Base-by-base conservation (phyloP, 306 rosid species). In the Vigna hirtella region DNA sequence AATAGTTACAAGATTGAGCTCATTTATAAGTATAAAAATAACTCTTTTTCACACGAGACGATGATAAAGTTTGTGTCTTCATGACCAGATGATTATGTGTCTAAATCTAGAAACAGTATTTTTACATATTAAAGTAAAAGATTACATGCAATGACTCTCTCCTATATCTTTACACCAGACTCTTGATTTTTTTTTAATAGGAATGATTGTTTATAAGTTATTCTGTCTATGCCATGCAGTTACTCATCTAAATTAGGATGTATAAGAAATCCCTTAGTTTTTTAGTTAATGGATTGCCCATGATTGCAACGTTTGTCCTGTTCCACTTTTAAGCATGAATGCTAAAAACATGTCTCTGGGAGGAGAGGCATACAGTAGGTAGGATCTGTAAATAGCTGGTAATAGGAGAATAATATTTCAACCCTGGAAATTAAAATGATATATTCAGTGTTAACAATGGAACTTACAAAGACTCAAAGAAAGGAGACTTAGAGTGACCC, bases 401-500 rank as follows among this genome's bases (percentile, higher is more conserved):
- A 40, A 42, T 55, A 17, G 48, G 32, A 70, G 73, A 48, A 51
- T 24, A 42, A 68, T 6, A 57, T 66, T 59, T 74, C 34, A 68
- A 34, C 51, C 17, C 18, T 36, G 59, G 51, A 77, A 82, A 64
- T 65, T 15, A 52, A 57, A 73, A 74, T 48, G 50, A 52, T 77
- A 82, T 56, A 79, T 84, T 70, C 57, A 51, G 66, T 70, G 34
- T 78, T 70, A 71, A 79, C 78, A 70, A 66, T 74, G 61, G 74
- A 76, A 77, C 49, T 59, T 80, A 84, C 84, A 86, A 77, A 67
- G 76, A 62, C 77, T 42, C 80, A 87, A 82, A 80, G 85, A 79
- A 74, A 74, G 84, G 82, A 66, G 81, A 62, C 73, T 70, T 63
- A 76, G 16, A 73, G 76, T 78, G 69, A 68, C 86, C 91, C 80